phyloP scores from a whole-genome alignment of 2,329 filamentous ascomycete genomes.

The Penicillium capsulatum region DNA sequence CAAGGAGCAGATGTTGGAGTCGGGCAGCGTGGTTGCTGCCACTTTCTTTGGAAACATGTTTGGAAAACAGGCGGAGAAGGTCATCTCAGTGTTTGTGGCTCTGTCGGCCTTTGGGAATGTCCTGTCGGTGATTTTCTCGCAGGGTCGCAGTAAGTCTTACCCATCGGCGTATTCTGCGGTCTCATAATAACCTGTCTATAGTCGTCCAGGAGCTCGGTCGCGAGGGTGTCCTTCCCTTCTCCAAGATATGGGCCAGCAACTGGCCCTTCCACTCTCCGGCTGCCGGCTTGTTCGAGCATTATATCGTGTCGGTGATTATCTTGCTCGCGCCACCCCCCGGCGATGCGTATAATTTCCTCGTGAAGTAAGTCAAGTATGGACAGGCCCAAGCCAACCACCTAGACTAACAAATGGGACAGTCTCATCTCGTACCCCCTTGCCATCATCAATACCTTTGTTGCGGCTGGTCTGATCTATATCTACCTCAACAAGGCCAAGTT shows the following conservation, averaged over 20 bases:
- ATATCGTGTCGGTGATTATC: conserved; percentile 61
- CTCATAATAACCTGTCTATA: conserved; percentile 13
- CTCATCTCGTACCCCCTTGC: conserved; percentile 40
- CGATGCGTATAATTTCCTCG: conserved; percentile 62
- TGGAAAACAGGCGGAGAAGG: conserved; percentile 51
- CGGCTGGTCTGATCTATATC: conserved; percentile 47
- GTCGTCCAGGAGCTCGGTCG: conserved; percentile 59
- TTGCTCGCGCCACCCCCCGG: conserved; percentile 64
- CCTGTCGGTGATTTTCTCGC: conserved; percentile 53
- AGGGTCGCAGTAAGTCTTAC: conserved; percentile 36
- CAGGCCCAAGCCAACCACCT: no score
- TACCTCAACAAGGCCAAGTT: conserved; percentile 40
- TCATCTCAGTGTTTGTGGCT: conserved; percentile 58
- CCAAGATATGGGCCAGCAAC: conserved; percentile 64
- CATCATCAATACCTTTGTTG: conserved; percentile 52
- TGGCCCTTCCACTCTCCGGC: conserved; percentile 63
- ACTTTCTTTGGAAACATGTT: conserved; percentile 60
- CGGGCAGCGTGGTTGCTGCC: conserved; percentile 54
- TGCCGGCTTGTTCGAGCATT: conserved; percentile 59
- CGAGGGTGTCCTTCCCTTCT: conserved; percentile 64
- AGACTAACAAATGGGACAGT: conserved; percentile 12
- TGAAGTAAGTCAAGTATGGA: conserved; percentile 38
- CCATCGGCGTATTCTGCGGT: neutral
- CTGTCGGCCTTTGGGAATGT: conserved; percentile 60
- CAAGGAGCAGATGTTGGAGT: conserved; percentile 51